These are phyloP conservation scores for Zostera marina DNA, from an alignment of 116 monocot genomes.

Conservation along the genomic window DNA sequence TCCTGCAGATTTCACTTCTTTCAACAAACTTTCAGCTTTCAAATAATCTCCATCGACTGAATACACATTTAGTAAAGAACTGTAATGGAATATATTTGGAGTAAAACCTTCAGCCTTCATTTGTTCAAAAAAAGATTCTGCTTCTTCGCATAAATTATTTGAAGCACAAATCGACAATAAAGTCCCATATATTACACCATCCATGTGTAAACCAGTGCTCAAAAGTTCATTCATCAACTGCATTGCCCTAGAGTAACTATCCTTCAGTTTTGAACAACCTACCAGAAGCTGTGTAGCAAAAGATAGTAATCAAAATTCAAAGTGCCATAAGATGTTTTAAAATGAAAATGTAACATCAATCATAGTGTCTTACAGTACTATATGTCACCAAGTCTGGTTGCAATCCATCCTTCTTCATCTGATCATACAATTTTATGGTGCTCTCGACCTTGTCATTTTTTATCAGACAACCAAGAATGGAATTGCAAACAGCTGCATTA, in stretches of 20 bases:
- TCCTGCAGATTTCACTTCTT: conserved; percentile 53
- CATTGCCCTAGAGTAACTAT: conserved; percentile 68
- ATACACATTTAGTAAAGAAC: conserved; percentile 89
- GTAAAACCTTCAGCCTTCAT: conserved; percentile 56
- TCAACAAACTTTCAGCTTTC: conserved; percentile 63
- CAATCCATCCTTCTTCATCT: conserved; percentile 71
- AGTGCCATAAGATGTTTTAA: not conserved
- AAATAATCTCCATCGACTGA: conserved; percentile 50
- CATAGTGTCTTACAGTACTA: conserved; percentile 70
- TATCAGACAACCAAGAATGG: conserved; percentile 64
- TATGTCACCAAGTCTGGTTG: conserved; percentile 73
- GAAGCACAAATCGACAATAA: conserved; percentile 82
- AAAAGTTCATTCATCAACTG: conserved; percentile 60
- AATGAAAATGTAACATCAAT: not conserved
- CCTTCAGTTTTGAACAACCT: conserved; percentile 49
- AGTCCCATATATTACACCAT: conserved; percentile 80
- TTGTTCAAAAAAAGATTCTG: conserved; percentile 73
- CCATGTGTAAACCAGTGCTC: conserved; percentile 47
- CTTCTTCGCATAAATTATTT: conserved; percentile 56
- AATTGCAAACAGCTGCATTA: conserved; percentile 70
- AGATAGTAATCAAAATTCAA: not conserved
- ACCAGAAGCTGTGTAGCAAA: conserved; percentile 36
- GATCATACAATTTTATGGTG: conserved; percentile 58
- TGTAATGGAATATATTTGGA: conserved; percentile 82
- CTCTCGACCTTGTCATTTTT: conserved; percentile 59